phyloP scores from a whole-genome alignment of 805 yeast genomes.

The Lipomyces lipofer region DNA sequence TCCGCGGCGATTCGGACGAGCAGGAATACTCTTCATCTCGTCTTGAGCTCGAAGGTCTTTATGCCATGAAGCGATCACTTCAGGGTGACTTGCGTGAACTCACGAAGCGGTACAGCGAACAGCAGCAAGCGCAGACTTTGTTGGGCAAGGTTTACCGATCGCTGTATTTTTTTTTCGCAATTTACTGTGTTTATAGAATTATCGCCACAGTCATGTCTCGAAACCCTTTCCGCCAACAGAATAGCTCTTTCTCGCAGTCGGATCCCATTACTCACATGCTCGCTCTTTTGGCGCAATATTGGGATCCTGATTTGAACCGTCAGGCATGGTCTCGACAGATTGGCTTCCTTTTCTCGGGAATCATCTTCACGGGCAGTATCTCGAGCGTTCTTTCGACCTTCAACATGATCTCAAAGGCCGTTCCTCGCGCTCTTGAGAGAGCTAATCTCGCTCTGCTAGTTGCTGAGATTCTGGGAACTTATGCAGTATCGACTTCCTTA shows the following conservation, averaged over 20 bases:
- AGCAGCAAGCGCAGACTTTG: conserved; percentile 35
- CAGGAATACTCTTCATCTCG: conserved; percentile 24
- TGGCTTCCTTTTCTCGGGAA: conserved; percentile 44
- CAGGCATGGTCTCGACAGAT: conserved; percentile 44
- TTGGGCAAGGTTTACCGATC: conserved; percentile 37
- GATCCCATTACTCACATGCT: conserved; percentile 32
- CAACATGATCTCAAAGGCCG: conserved; percentile 37
- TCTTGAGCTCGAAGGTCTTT: conserved; percentile 41
- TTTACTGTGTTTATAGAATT: conserved; percentile 46
- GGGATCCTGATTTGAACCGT: conserved; percentile 35
- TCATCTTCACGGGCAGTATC: conserved; percentile 41
- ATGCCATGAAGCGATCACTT: conserved; percentile 38
- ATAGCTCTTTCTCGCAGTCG: conserved; percentile 30
- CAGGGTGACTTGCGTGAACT: conserved; percentile 37
- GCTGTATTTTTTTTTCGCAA: conserved; percentile 40
- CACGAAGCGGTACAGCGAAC: conserved; percentile 34
- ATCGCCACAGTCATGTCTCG: conserved; percentile 37
- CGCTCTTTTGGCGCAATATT: conserved; percentile 30
- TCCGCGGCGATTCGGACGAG: conserved; percentile 31
- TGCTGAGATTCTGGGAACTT: conserved; percentile 43
- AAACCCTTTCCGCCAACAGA: conserved; percentile 34
- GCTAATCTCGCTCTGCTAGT: conserved; percentile 36
- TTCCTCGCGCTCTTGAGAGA: conserved; percentile 36
- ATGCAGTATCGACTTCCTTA: conserved; percentile 45
- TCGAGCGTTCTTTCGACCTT: conserved; percentile 42